Base-by-base conservation (phyloP, 352 stramenopile genomes). In the Phytophthora melonis region DNA sequence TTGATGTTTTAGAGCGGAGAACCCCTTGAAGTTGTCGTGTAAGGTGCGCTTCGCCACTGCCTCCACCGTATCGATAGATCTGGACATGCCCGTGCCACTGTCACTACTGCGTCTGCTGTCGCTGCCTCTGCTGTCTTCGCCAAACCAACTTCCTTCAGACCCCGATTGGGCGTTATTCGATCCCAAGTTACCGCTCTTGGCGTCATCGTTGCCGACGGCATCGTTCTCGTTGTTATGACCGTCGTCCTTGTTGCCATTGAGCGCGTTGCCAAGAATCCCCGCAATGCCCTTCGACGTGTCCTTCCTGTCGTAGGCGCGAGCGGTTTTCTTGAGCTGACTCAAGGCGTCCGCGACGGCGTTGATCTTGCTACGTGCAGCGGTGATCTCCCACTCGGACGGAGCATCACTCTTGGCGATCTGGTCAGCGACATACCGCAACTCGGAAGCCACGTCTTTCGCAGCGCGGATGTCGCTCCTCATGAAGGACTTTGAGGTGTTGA, bases 401-500 rank as follows among this genome's bases (percentile, higher is more conserved):
- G 5, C 34, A 3, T 73, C 21, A n/a, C 57, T 58, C 54, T 73
- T 73, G 10, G n/a, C 9, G 43, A 79, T 79, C 36, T 73, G 41
- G 45, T 69, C 13, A 21, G 72, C 67, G 19, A 70, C 67, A 5
- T 69, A 43, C 7, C 57, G 58, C 25, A 79, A 10, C 34, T 79
- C 62, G 13, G 30, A 59, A 14, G 72, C 62, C 45, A 55, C 50
- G 39, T 79, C 67, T 39, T 79, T 76, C 2, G 72, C 68, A 4
- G 36, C 41, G 4, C 66, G 70, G 55, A 78, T 71, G 27, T 66
- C 49, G n/a, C 23, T 64, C 45, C 70, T 68, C 66, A 78, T 60
- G 32, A 63, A 78, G 1, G 66, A 74, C 19, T 58, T 78, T 5
- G 70, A 27, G 9, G 70, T 78, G 39, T 78, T 74, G n/a, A 64